phyloP scores from a whole-genome alignment of 148 eudicot genomes.

The Beta vulgaris region DNA sequence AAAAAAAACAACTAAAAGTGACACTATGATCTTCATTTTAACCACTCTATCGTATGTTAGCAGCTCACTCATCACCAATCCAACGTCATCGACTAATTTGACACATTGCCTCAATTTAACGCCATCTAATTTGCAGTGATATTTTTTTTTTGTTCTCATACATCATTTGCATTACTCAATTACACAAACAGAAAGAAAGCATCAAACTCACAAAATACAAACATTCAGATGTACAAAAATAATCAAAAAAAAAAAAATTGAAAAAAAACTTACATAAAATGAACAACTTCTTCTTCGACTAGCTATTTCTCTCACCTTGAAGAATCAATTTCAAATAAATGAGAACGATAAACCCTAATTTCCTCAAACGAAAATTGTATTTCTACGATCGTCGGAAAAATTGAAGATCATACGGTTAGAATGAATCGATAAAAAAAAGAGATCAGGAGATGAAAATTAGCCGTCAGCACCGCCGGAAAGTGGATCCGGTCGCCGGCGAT shows the following conservation, averaged over 20 bases:
- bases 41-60: background rate
- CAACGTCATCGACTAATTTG: background rate
- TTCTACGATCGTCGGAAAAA: background rate
- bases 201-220: background rate
- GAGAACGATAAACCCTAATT: background rate
- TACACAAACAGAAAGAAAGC: background rate
- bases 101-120: background rate
- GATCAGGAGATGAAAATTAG: background rate
- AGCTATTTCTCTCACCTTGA: background rate
- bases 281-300: background rate
- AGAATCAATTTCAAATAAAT: background rate
- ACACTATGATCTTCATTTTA: background rate
- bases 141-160: background rate
- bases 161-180: background rate
- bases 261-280: conserved; percentile 26
- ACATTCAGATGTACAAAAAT: background rate
- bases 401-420: background rate
- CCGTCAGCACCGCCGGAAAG: conserved; percentile 14
- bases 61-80: background rate
- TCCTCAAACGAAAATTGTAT: background rate
- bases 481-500: conserved; percentile 15
- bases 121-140: background rate
- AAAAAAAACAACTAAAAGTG: background rate
- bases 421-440: background rate
- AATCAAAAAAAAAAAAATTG: background rate